These are phyloP conservation scores for Ogataea sp. DNA, from an alignment of 805 yeast species.

Conservation along the genomic window DNA sequence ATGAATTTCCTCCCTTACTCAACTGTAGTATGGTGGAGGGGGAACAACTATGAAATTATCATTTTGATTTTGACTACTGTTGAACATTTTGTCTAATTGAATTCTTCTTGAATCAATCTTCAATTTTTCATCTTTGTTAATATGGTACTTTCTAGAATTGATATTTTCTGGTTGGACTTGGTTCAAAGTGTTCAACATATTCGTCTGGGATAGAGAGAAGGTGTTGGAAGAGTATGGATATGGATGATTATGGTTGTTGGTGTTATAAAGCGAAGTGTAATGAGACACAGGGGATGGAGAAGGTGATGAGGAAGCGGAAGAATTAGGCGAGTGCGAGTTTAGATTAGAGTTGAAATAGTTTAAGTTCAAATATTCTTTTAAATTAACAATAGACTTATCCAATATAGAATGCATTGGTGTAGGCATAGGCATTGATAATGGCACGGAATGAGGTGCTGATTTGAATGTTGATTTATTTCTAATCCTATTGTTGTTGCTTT, in stretches of 20 bases:
- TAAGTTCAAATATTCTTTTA: too few species aligned
- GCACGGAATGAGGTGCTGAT: background rate
- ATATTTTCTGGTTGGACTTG: background rate
- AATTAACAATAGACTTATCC: too few species aligned
- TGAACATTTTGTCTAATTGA: slow-evolving; percentile 18
- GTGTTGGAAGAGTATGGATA: background rate
- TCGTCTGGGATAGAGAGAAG: too few species aligned
- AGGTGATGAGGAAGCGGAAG: background rate
- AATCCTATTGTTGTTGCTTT: background rate
- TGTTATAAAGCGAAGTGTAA: background rate
- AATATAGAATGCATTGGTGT: background rate
- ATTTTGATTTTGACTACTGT: background rate
- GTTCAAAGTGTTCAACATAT: background rate
- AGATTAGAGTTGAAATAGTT: background rate
- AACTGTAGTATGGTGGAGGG: background rate
- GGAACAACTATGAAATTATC: background rate
- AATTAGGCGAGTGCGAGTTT: background rate
- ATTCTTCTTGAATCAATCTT: slow-evolving; percentile 17
- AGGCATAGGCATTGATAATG: background rate
- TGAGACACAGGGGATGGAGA: background rate
- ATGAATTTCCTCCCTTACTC: background rate
- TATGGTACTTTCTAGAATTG: too few species aligned
- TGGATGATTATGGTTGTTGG: background rate
- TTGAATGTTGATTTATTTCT: background rate
- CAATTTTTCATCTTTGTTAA: slow-evolving; percentile 16